phyloP scores from a whole-genome alignment of 192 early-diverging fungal species.

The Phycomyces nitens region DNA sequence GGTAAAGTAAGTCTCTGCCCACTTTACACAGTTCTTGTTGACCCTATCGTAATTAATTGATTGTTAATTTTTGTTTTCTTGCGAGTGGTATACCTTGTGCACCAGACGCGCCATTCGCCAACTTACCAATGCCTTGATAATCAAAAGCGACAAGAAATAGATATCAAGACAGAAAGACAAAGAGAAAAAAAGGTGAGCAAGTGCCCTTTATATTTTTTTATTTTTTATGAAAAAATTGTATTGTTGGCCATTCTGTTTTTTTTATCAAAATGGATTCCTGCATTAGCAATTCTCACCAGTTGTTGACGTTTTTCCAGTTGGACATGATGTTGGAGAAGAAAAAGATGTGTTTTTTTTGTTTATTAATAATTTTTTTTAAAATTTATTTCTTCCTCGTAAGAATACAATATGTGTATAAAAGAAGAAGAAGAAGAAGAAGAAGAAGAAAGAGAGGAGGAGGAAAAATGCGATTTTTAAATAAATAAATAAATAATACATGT shows the following conservation, averaged over 20 bases:
- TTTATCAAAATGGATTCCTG: background rate
- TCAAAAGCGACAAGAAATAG: background rate
- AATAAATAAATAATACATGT: too few relatives aligned
- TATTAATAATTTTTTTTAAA: too few relatives aligned
- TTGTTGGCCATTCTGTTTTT: background rate
- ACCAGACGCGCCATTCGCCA: too few relatives aligned
- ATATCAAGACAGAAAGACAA: background rate
- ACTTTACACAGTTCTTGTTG: slow-evolving; percentile 88
- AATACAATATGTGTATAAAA: too few relatives aligned
- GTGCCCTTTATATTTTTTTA: background rate
- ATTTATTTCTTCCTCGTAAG: too few relatives aligned
- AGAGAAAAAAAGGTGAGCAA: background rate
- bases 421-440: slow-evolving; percentile 9
- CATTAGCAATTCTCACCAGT: slow-evolving; percentile 40
- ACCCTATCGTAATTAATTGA: slow-evolving; percentile 55
- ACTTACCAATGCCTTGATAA: slow-evolving; percentile 43
- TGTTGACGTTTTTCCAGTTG: slow-evolving; percentile 74
- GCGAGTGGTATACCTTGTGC: too few relatives aligned
- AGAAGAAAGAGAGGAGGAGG: slow-evolving; percentile 15
- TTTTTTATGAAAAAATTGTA: background rate
- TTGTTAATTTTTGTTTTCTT: background rate
- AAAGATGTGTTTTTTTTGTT: too few relatives aligned
- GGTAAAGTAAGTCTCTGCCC: slow-evolving; percentile 84
- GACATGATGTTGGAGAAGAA: slow-evolving; percentile 40
- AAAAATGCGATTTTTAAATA: background rate